These are phyloP conservation scores for Zopfochytrium polystomum DNA, from an alignment of 371 early-diverging fungal genomes.

Conservation along the genomic window DNA sequence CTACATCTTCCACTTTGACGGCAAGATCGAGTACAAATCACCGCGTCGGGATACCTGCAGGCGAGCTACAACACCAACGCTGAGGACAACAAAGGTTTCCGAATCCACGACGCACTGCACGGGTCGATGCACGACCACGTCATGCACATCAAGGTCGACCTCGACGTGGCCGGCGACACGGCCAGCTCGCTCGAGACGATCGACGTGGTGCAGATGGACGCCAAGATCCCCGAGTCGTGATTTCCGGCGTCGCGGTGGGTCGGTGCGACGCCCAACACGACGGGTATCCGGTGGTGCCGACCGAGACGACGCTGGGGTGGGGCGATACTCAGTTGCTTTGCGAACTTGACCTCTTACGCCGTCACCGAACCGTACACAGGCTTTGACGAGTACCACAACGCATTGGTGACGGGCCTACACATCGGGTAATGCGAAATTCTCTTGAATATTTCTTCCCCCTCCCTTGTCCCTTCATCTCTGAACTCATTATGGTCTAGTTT, in stretches of 20 bases:
- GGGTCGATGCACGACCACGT: constrained; percentile 21
- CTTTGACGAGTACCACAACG: constrained; percentile 2
- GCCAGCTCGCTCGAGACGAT: constrained; percentile 15
- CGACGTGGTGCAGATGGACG: background rate
- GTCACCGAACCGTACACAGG: background rate
- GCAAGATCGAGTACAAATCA: constrained; percentile 17
- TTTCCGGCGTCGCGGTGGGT: background rate
- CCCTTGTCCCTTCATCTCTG: too few relatives aligned
- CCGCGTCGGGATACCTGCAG: constrained; percentile 25
- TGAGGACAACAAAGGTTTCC: constrained; percentile 6
- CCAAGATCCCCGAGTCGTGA: constrained; percentile 1
- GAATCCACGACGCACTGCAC: constrained; percentile 12
- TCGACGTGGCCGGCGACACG: constrained; percentile 15
- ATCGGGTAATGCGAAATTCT: too few relatives aligned
- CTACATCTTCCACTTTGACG: constrained; percentile 22
- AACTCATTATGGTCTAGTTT: too few relatives aligned
- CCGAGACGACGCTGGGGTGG: background rate
- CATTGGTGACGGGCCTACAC: background rate
- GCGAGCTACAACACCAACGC: constrained; percentile 13
- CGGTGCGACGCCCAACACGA: background rate
- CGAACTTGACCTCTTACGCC: constrained; percentile 2
- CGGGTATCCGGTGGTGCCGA: constrained; percentile 4
- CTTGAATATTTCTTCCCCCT: too few relatives aligned
- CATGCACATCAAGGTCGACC: constrained; percentile 20
- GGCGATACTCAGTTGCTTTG: background rate